phyloP scores from a whole-genome alignment of 495 filamentous ascomycete genomes.

The Penicillium steckii region DNA sequence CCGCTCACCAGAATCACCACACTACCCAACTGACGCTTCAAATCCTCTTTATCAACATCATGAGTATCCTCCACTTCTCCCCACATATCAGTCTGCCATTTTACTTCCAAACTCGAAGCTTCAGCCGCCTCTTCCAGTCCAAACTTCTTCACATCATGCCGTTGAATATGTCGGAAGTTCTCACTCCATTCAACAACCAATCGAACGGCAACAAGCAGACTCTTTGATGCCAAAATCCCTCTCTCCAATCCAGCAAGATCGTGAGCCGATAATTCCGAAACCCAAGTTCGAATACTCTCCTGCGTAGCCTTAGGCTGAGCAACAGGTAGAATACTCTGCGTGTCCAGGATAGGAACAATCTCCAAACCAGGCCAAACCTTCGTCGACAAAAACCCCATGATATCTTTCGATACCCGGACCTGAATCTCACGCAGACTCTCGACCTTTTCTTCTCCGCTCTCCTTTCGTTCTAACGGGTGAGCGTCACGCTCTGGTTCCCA shows the following conservation, averaged over 20 bases:
- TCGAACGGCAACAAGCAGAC: constrained; percentile 71
- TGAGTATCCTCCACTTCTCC: constrained; percentile 98
- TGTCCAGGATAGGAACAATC: constrained; percentile 72
- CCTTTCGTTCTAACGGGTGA: constrained; percentile 26
- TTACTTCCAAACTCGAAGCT: constrained; percentile 79
- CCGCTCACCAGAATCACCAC: constrained; percentile 76
- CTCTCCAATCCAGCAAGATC: constrained; percentile 87
- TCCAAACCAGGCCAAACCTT: constrained; percentile 84
- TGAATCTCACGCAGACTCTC: constrained; percentile 73
- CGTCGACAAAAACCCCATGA: constrained; percentile 66
- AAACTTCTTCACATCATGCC: constrained; percentile 35
- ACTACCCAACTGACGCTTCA: constrained; percentile 84
- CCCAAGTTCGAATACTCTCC: constrained; percentile 76
- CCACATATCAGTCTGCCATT: constrained; percentile 89
- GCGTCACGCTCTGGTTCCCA: constrained; percentile 67
- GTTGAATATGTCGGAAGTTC: constrained; percentile 52
- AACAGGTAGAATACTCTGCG: constrained; percentile 66
- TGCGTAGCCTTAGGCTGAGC: constrained; percentile 68
- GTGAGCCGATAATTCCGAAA: constrained; percentile 64
- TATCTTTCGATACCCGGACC: constrained; percentile 58
- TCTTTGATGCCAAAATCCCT: constrained; percentile 80
- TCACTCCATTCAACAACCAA: constrained; percentile 88
- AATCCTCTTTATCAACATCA: constrained; percentile 92
- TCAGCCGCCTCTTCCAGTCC: constrained; percentile 65
- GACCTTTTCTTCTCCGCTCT: constrained; percentile 20